Conservation (phyloP, 2,329 filamentous ascomycete genomes). For the Metarhizium brunneum region DNA sequence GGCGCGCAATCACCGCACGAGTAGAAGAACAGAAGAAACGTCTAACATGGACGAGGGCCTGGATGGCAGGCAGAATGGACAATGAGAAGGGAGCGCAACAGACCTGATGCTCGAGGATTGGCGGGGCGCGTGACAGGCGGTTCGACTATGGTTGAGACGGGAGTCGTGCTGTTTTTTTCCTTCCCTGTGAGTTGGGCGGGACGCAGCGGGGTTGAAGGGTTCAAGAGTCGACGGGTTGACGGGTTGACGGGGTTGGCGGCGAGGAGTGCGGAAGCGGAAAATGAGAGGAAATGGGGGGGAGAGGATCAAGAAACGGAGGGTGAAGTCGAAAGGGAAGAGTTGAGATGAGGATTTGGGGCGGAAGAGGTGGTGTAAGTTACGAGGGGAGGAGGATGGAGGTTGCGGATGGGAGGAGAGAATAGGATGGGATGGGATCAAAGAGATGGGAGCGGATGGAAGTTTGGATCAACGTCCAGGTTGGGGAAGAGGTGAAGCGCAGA, state of each 20-base stretch:
- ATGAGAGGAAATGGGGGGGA: neutral
- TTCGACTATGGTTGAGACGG: neutral
- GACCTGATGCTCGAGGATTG: neutral
- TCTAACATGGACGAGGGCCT: neutral
- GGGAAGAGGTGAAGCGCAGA: neutral
- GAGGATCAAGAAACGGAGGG: neutral
- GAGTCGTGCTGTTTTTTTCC: neutral
- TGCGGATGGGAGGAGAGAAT: neutral
- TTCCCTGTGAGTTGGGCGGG: slow-evolving; percentile 1
- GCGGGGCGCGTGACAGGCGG: neutral
- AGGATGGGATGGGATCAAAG: slow-evolving; percentile 2
- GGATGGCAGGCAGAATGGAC: neutral
- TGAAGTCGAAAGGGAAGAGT: neutral
- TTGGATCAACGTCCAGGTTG: neutral
- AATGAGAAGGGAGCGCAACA: neutral
- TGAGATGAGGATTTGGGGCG: slow-evolving; percentile 5
- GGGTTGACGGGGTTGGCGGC: neutral
- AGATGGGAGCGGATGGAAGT: neutral
- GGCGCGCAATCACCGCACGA: neutral
- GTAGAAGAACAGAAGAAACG: neutral
- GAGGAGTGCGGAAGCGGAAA: slow-evolving; percentile 2
- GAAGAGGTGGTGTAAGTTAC: slow-evolving; percentile 6
- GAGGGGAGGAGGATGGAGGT: slow-evolving; percentile 7
- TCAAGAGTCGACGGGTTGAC: neutral
- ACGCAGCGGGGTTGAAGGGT: slow-evolving; percentile 3